phyloP scores from a whole-genome alignment of 345 rosid species.

The Euclidium syriacum region DNA sequence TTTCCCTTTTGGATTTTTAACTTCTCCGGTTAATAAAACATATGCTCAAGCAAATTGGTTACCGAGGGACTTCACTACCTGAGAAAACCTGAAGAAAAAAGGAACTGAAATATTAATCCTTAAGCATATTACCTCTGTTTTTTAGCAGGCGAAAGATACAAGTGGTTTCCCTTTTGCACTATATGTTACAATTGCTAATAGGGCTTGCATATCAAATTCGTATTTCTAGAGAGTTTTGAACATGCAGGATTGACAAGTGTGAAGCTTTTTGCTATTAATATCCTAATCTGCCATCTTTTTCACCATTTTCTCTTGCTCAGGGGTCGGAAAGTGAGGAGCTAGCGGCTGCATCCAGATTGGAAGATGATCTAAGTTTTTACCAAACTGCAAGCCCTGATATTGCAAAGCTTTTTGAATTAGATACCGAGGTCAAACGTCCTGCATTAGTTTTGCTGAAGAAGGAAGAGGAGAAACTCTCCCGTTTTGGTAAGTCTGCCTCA shows the following conservation, averaged over 20 bases:
- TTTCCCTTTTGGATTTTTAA: background rate
- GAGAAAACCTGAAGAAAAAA: background rate
- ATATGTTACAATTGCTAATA: background rate
- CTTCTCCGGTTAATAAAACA: background rate
- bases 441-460: slow-evolving; percentile 36
- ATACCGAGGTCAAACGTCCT: slow-evolving; percentile 35
- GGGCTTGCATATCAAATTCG: background rate
- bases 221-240: slow-evolving; percentile 1
- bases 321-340: slow-evolving; percentile 40
- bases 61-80: background rate
- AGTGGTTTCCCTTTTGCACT: background rate
- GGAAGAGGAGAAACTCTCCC: slow-evolving; percentile 25
- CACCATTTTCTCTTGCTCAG: slow-evolving; percentile 21
- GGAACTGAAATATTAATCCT: background rate
- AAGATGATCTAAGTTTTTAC: slow-evolving; percentile 39
- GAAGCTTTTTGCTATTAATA: background rate
- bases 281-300: slow-evolving; percentile 4
- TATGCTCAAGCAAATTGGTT: background rate
- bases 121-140: background rate
- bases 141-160: slow-evolving; percentile 1
- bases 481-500: slow-evolving; percentile 24
- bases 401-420: slow-evolving; percentile 37
- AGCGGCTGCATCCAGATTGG: slow-evolving; percentile 37
- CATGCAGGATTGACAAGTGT: slow-evolving; percentile 11
- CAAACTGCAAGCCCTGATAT: slow-evolving; percentile 38